A percentile compares a stretch with the other conserved stretches of the same genome.
Evolutionary conservation across 306 rosid genomes (phyloP).

Genomic region (Gastrolobium bilobum): DNA sequence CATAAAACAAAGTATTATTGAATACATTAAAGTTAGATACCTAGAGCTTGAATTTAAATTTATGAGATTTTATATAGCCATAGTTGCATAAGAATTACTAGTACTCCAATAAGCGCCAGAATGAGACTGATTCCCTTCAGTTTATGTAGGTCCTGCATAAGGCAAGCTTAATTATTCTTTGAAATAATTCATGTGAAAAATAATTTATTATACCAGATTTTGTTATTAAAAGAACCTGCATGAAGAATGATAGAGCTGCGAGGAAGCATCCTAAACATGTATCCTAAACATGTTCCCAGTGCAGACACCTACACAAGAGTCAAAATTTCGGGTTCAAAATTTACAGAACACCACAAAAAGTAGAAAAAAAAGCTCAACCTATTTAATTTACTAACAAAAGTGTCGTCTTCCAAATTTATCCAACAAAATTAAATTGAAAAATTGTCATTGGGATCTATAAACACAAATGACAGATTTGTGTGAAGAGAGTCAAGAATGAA

Average conservation of each 20-base stretch:
- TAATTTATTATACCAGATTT: conserved; percentile 21
- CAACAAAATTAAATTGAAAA: conserved; percentile 63
- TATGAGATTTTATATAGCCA: conserved; percentile 33
- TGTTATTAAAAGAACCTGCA: conserved; percentile 60
- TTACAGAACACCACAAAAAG: background rate
- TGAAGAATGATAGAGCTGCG: conserved; percentile 64
- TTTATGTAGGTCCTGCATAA: conserved; percentile 64
- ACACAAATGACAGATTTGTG: conserved; percentile 30
- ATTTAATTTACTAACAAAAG: conserved; percentile 76
- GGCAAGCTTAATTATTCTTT: conserved; percentile 7
- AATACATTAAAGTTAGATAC: conserved; percentile 34
- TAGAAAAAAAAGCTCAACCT: conserved; percentile 17
- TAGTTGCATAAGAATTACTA: conserved; percentile 52
- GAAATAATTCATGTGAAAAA: background rate
- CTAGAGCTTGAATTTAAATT: background rate
- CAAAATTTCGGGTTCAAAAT: conserved; percentile 39
- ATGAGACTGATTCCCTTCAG: conserved; percentile 68
- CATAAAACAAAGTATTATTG: background rate
- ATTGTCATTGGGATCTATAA: conserved; percentile 72
- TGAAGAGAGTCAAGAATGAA: conserved; percentile 32
- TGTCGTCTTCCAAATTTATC: conserved; percentile 73
- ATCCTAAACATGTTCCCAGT: conserved; percentile 77
- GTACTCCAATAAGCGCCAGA: conserved; percentile 71
- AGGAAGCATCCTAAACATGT: conserved; percentile 76
- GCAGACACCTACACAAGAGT: conserved; percentile 60